phyloP scores from a whole-genome alignment of 202 grass and related monocot species.

The Thinopyrum obtusiflorum region DNA sequence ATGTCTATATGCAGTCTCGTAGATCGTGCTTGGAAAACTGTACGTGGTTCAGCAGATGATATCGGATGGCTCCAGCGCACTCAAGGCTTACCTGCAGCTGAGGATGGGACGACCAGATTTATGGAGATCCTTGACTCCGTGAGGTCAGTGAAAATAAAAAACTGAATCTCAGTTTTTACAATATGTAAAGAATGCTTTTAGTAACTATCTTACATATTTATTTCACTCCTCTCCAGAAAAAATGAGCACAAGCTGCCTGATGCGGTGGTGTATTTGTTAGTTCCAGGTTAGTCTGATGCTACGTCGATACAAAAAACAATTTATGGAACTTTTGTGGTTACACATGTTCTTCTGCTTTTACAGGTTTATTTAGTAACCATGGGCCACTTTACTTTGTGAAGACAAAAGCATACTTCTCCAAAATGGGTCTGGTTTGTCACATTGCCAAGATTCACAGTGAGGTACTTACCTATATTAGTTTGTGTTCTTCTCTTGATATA shows the following conservation, averaged over 20 bases:
- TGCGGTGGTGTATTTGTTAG: slow-evolving; percentile 84
- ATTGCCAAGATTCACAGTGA: slow-evolving; percentile 96
- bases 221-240: slow-evolving; percentile 46
- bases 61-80: slow-evolving; percentile 80
- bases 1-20: slow-evolving; percentile 64
- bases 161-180: neutral
- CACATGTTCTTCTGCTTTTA: slow-evolving; percentile 26
- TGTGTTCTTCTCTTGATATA: slow-evolving; percentile 10
- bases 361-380: slow-evolving; percentile 91
- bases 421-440: slow-evolving; percentile 89
- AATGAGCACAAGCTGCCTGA: slow-evolving; percentile 84
- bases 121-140: slow-evolving; percentile 70
- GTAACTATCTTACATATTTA: neutral
- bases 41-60: slow-evolving; percentile 87
- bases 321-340: slow-evolving; percentile 28
- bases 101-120: slow-evolving; percentile 77
- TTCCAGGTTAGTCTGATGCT: slow-evolving; percentile 57
- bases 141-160: slow-evolving; percentile 47
- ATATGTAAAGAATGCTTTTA: slow-evolving; percentile 10
- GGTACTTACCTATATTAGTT: slow-evolving; percentile 44
- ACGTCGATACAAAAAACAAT: neutral
- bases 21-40: slow-evolving; percentile 70
- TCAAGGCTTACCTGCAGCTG: slow-evolving; percentile 52
- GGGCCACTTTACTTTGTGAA: slow-evolving; percentile 93
- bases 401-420: slow-evolving; percentile 86